A percentile compares a stretch with the other conserved stretches of the same genome.
Evolutionary conservation across 169 alveolate genomes (phyloP).

Genomic region (Cryptosporidium viatorum): DNA sequence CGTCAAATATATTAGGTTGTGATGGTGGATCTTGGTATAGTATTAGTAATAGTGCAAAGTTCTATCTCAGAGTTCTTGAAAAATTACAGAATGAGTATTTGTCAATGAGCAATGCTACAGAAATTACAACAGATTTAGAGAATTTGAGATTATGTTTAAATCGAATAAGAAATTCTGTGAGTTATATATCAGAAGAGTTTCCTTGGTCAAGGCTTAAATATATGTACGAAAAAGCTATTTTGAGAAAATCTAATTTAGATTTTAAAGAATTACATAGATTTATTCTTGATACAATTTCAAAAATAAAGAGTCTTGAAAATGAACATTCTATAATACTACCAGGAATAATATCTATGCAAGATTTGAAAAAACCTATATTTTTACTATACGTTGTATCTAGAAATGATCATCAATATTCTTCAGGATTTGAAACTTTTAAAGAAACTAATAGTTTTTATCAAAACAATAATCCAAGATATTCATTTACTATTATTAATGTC

Average conservation of each 20-base stretch:
- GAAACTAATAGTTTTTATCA: not conserved
- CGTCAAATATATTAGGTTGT: slow-evolving; percentile 52
- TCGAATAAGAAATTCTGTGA: slow-evolving; percentile 24
- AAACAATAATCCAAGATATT: not conserved
- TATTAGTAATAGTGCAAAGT: slow-evolving; percentile 50
- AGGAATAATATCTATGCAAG: slow-evolving; percentile 31
- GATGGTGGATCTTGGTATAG: slow-evolving; percentile 62
- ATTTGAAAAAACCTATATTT: slow-evolving; percentile 40
- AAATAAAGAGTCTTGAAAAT: slow-evolving; percentile 16
- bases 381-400: slow-evolving; percentile 45
- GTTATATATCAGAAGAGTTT: slow-evolving; percentile 64
- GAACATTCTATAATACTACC: slow-evolving; percentile 35
- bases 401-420: not conserved
- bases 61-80: slow-evolving; percentile 35
- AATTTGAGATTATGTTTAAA: slow-evolving; percentile 21
- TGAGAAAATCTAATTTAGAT: slow-evolving; percentile 44
- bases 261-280: slow-evolving; percentile 48
- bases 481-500: slow-evolving; percentile 77
- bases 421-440: not conserved
- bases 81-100: slow-evolving; percentile 21
- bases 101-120: not conserved
- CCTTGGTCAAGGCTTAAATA: slow-evolving; percentile 65
- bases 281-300: slow-evolving; percentile 20
- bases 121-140: not conserved
- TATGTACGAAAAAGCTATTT: slow-evolving; percentile 33